phyloP scores from a whole-genome alignment of 352 stramenopile species.

The Phytophthora palmivora region DNA sequence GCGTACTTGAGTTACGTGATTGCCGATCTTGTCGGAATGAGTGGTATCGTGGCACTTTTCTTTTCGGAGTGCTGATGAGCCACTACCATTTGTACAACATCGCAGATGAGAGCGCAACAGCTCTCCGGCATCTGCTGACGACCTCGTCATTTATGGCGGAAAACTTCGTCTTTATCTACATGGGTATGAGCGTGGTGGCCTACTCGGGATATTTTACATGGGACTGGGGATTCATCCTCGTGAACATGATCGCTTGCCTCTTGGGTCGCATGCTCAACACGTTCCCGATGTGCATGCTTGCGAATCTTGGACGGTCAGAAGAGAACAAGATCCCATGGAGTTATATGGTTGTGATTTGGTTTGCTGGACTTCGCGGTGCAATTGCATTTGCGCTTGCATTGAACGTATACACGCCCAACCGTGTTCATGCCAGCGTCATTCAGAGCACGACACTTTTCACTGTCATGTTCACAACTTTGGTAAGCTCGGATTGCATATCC shows the following conservation, averaged over 20 bases:
- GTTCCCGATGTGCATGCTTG: conserved; percentile 81
- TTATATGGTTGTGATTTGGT: conserved; percentile 92
- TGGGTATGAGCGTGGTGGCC: conserved; percentile 85
- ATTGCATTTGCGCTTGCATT: conserved; percentile 91
- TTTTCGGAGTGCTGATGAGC: conserved; percentile 92
- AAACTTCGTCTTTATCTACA: conserved; percentile 91
- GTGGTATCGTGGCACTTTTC: conserved; percentile 94
- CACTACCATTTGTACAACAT: conserved; percentile 91
- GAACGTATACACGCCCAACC: conserved; percentile 71
- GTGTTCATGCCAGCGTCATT: conserved; percentile 68
- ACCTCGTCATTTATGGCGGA: conserved; percentile 85
- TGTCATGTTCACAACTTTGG: conserved; percentile 83
- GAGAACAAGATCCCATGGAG: conserved; percentile 75
- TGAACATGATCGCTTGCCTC: conserved; percentile 72
- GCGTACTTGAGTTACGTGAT: conserved; percentile 87
- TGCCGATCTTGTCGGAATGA: conserved; percentile 77
- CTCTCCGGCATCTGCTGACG: conserved; percentile 79
- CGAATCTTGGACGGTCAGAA: conserved; percentile 68
- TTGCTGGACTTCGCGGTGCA: conserved; percentile 92
- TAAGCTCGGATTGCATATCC: conserved; percentile 25
- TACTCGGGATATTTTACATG: conserved; percentile 83
- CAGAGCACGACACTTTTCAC: conserved; percentile 84
- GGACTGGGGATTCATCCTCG: conserved; percentile 86
- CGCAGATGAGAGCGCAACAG: conserved; percentile 74
- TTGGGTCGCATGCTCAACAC: conserved; percentile 75